Conservation (phyloP, 495 filamentous ascomycete genomes). For the Trichoderma gamsii region DNA sequence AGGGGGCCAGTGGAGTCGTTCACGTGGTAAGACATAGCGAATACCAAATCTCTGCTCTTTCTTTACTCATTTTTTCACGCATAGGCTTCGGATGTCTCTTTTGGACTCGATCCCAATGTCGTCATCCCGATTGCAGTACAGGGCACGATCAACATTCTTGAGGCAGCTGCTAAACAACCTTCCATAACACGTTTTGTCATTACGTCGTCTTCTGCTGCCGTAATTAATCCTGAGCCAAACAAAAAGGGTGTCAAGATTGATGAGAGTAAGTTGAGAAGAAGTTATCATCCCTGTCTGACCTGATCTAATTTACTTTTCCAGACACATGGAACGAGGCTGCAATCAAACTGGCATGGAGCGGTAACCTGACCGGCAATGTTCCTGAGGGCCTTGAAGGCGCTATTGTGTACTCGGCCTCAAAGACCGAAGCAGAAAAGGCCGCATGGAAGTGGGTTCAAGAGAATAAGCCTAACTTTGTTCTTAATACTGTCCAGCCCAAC, state of each 20-base stretch:
- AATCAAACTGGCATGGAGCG: neutral
- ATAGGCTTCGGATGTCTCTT: neutral
- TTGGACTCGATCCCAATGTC: neutral
- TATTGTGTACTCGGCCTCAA: neutral
- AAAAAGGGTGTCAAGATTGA: neutral
- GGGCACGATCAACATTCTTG: neutral
- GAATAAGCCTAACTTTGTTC: neutral
- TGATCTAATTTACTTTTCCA: too few species aligned
- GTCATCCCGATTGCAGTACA: neutral
- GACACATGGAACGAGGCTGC: neutral
- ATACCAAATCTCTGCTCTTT: neutral
- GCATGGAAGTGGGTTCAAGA: neutral
- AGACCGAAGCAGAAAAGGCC: neutral
- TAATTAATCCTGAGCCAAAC: neutral
- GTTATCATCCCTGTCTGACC: too few species aligned
- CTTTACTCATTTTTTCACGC: neutral
- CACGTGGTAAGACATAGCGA: too few species aligned
- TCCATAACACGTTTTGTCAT: neutral
- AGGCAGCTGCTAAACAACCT: neutral
- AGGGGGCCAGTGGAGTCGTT: too few species aligned
- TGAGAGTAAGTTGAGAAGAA: too few species aligned
- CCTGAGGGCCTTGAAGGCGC: neutral
- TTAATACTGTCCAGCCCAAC: neutral
- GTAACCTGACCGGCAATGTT: neutral
- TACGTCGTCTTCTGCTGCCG: neutral